Evolutionary conservation across 306 rosid species (phyloP).

Genomic region (Arachis hypogaea): DNA sequence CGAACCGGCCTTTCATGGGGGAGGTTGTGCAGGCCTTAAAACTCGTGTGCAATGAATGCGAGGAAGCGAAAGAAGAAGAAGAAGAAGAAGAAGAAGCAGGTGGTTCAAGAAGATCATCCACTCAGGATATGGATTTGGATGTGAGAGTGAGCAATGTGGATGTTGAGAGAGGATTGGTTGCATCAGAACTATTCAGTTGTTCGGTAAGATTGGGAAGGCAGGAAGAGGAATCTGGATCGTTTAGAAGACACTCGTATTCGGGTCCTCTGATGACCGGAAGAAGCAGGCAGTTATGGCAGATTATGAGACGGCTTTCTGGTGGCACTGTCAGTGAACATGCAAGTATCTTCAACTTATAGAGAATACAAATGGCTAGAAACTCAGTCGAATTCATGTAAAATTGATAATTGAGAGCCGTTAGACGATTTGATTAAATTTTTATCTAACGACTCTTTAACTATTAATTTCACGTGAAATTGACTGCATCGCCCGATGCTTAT

Average conservation of each 20-base stretch:
- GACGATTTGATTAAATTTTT: no score
- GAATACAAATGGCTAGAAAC: no score
- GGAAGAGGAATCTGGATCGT: conserved; percentile 58
- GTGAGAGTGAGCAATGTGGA: conserved; percentile 46
- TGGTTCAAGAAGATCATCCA: conserved; percentile 47
- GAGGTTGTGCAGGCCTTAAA: conserved; percentile 95
- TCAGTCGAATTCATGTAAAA: no score
- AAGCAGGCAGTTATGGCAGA: conserved; percentile 64
- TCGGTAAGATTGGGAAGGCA: conserved; percentile 45
- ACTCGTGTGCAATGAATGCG: conserved; percentile 72
- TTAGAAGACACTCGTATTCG: conserved; percentile 68
- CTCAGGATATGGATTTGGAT: conserved; percentile 49
- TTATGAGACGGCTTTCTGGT: conserved; percentile 63
- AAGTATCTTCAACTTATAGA: conserved; percentile 40
- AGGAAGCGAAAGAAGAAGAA: conserved; percentile 53
- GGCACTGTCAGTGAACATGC: conserved; percentile 82
- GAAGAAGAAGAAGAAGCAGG: conserved; percentile 45
- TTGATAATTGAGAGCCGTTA: no score
- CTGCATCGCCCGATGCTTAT: no score
- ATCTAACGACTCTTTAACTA: no score
- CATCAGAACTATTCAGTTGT: conserved; percentile 54
- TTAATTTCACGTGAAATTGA: no score
- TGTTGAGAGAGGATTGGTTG: conserved; percentile 55
- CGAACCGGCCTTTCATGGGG: conserved; percentile 91
- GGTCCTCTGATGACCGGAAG: conserved; percentile 64